Evolutionary conservation across 1,139 yeast genomes (phyloP).

Genomic region (Geotrichum klebahnii): DNA sequence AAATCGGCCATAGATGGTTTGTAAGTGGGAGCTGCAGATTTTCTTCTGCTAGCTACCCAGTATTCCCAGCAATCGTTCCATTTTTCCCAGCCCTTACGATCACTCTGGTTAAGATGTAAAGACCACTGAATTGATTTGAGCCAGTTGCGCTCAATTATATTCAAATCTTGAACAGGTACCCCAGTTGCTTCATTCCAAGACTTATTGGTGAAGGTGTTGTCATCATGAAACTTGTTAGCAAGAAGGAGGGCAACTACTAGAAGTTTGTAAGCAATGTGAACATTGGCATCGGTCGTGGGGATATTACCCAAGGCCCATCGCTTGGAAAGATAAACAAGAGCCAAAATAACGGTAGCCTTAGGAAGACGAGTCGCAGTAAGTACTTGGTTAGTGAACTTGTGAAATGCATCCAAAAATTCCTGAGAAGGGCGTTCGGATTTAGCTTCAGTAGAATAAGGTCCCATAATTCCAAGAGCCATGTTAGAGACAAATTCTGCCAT

Average conservation of each 20-base stretch:
- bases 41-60: constrained; percentile 25
- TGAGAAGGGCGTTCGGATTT: constrained; percentile 27
- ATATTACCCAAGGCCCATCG: constrained; percentile 40
- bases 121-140: constrained; percentile 42
- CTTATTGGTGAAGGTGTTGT: constrained; percentile 89
- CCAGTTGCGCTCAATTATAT: constrained; percentile 72
- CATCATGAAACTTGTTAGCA: constrained; percentile 94
- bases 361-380: constrained; percentile 88
- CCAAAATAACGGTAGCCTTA: constrained; percentile 69
- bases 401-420: constrained; percentile 51
- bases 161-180: constrained; percentile 55
- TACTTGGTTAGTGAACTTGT: constrained; percentile 60
- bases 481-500: constrained; percentile 76
- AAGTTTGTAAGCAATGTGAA: constrained; percentile 47
- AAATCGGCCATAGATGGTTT: constrained; percentile 3
- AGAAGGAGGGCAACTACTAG: constrained; percentile 69
- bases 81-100: constrained; percentile 39
- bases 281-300: constrained; percentile 30
- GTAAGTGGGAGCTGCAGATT: constrained; percentile 12
- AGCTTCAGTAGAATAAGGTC: constrained; percentile 26
- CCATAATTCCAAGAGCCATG: constrained; percentile 59
- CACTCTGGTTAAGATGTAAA: constrained; percentile 33
- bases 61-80: constrained; percentile 41
- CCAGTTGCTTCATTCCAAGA: constrained; percentile 97
- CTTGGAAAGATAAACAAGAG: constrained; percentile 66